These are phyloP conservation scores for Punica granatum DNA, from an alignment of 345 rosid species.

Conservation along the genomic window DNA sequence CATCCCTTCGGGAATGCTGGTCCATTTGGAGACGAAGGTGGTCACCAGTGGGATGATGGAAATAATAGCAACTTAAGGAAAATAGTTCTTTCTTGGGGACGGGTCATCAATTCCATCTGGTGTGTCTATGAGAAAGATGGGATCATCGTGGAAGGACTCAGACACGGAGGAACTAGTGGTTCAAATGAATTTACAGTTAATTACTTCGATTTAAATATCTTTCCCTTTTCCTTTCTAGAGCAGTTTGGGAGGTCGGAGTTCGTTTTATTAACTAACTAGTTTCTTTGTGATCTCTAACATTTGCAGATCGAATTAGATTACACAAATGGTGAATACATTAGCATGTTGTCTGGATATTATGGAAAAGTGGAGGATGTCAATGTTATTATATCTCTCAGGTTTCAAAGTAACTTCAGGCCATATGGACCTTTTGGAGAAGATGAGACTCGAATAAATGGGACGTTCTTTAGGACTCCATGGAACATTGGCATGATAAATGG, in stretches of 20 bases:
- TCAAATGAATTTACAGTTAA: neutral
- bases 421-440: neutral
- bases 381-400: neutral
- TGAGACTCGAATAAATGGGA: neutral
- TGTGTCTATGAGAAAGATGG: neutral
- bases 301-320: neutral
- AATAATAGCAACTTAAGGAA: neutral
- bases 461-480: neutral
- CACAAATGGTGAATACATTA: neutral
- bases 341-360: neutral
- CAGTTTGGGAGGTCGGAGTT: neutral
- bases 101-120: slow-evolving; percentile 1
- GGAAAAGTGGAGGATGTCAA: neutral
- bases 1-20: slow-evolving; percentile 1
- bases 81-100: neutral
- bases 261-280: no score
- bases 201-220: neutral
- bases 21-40: slow-evolving; percentile 10
- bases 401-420: neutral
- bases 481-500: slow-evolving; percentile 1
- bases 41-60: slow-evolving; percentile 11
- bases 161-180: neutral
- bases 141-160: neutral
- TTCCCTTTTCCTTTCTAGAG: neutral
- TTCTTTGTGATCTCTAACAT: no score